Evolutionary conservation across 345 rosid genomes (phyloP).

Genomic region (Salix arbutifolia): DNA sequence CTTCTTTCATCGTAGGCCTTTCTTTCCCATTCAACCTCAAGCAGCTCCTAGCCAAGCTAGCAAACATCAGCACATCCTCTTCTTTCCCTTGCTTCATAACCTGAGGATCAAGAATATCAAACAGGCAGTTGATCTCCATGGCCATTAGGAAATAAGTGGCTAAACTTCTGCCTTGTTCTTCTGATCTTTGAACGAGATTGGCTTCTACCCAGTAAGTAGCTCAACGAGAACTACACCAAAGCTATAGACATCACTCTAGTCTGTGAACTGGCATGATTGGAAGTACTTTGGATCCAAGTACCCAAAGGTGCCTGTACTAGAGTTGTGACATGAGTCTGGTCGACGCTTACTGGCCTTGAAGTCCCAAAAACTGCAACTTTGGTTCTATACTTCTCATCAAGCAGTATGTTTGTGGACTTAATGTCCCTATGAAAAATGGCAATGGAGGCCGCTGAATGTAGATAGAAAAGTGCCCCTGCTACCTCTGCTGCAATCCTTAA

Average conservation of each 20-base stretch:
- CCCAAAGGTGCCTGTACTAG: not conserved
- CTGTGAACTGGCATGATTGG: not conserved
- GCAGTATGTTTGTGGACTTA: too few relatives aligned
- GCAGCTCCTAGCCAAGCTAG: conserved; percentile 1
- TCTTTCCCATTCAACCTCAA: not conserved
- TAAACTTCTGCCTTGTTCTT: not conserved
- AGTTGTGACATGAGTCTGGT: not conserved
- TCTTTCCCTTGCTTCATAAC: not conserved
- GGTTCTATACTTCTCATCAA: not conserved
- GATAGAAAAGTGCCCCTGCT: too few relatives aligned
- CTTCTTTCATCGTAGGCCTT: conserved; percentile 7
- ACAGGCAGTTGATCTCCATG: not conserved
- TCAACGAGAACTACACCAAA: too few relatives aligned
- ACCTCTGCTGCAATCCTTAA: too few relatives aligned
- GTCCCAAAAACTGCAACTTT: not conserved
- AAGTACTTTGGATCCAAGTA: not conserved
- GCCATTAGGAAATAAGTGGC: not conserved
- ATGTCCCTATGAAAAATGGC: too few relatives aligned
- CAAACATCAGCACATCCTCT: not conserved
- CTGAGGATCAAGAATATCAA: not conserved
- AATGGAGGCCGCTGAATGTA: too few relatives aligned
- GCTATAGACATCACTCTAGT: conserved; percentile 6
- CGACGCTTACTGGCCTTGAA: not conserved
- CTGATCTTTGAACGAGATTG: not conserved
- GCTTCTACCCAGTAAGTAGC: not conserved